These are phyloP conservation scores for Paramyrothecium sp. DNA, from an alignment of 2,329 filamentous ascomycete species.

Conservation along the genomic window DNA sequence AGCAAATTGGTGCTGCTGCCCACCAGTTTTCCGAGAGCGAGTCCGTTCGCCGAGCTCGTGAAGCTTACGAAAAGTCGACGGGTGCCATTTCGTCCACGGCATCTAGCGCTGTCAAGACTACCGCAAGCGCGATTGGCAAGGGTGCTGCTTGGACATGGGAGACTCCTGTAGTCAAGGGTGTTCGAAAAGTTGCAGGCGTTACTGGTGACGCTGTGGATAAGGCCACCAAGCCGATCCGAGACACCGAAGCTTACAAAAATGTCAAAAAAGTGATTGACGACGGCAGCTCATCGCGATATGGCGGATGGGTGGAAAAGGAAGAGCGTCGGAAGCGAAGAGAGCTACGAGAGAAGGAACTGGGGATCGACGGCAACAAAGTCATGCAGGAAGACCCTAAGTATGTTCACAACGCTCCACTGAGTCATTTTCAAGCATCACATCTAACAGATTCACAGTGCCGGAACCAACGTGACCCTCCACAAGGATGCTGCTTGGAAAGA, in stretches of 20 bases:
- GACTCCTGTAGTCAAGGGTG: constrained; percentile 86
- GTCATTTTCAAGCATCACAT: background rate
- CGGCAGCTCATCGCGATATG: constrained; percentile 92
- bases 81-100: constrained; percentile 79
- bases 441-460: constrained; percentile 62
- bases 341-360: constrained; percentile 63
- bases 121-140: constrained; percentile 83
- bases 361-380: constrained; percentile 49
- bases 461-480: constrained; percentile 91
- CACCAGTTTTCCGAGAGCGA: constrained; percentile 94
- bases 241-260: constrained; percentile 92
- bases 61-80: constrained; percentile 84
- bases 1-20: constrained; percentile 84
- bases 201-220: constrained; percentile 89
- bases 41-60: constrained; percentile 78
- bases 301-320: constrained; percentile 95
- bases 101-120: constrained; percentile 77
- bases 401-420: constrained; percentile 32
- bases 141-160: constrained; percentile 97
- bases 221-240: constrained; percentile 88
- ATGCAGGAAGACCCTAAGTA: constrained; percentile 86
- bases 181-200: constrained; percentile 80
- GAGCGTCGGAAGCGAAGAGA: constrained; percentile 82
- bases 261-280: constrained; percentile 97
- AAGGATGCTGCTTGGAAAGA: constrained; percentile 98